phyloP scores from a whole-genome alignment of 2,329 filamentous ascomycete genomes.

The Talaromyces piceae region DNA sequence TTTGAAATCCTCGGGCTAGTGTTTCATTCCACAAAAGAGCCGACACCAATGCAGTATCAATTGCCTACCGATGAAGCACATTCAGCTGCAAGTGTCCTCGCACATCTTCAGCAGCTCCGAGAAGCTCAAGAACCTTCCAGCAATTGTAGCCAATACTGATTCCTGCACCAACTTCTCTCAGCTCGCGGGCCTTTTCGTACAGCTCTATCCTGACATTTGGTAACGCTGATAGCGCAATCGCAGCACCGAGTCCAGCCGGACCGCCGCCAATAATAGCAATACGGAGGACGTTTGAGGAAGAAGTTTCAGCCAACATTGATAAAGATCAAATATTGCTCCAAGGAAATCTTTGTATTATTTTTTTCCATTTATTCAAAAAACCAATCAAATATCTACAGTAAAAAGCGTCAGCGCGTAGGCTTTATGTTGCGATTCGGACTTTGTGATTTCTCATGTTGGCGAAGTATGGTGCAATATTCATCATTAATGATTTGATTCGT shows the following conservation, averaged over 20 bases:
- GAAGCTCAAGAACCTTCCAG: slow-evolving; percentile 5
- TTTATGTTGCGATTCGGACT: neutral
- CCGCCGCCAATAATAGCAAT: slow-evolving; percentile 5
- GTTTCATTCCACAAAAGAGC: too few relatives aligned
- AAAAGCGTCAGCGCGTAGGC: neutral
- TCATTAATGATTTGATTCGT: neutral
- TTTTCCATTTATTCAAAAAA: neutral
- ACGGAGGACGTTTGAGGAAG: neutral
- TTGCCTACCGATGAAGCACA: slow-evolving; percentile 3
- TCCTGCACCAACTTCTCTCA: slow-evolving; percentile 5
- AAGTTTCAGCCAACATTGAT: slow-evolving; percentile 1
- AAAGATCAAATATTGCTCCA: neutral
- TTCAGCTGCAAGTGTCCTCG: neutral
- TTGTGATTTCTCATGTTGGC: neutral
- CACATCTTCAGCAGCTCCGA: slow-evolving; percentile 3
- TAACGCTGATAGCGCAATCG: slow-evolving; percentile 2
- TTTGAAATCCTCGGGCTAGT: too few relatives aligned
- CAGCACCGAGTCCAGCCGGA: slow-evolving; percentile 4
- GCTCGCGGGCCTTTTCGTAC: slow-evolving; percentile 5
- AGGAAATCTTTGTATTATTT: neutral
- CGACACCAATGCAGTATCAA: too few relatives aligned
- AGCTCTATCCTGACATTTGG: slow-evolving; percentile 1
- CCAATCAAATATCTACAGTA: neutral
- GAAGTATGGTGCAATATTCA: neutral
- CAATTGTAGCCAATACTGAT: slow-evolving; percentile 5